phyloP scores from a whole-genome alignment of 2,329 filamentous ascomycete genomes.

The Fusarium denticulatum region DNA sequence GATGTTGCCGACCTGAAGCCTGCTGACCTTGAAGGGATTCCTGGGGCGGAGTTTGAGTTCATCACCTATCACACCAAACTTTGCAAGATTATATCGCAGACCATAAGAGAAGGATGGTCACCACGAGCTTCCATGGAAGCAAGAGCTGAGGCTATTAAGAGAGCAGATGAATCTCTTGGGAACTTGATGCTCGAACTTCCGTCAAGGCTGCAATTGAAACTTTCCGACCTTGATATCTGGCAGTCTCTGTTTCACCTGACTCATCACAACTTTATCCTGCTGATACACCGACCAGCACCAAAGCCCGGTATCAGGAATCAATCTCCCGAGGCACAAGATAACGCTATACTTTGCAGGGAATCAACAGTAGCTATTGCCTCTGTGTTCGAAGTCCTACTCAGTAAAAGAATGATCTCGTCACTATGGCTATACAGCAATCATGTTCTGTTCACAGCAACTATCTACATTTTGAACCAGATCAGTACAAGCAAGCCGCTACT shows the following conservation, averaged over 20 bases:
- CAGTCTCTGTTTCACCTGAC: neutral
- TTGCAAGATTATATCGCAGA: constrained; percentile 10
- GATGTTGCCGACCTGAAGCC: neutral
- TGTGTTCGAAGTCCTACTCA: neutral
- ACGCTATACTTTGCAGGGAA: constrained; percentile 6
- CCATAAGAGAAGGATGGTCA: neutral
- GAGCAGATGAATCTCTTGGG: neutral
- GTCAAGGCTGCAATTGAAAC: neutral
- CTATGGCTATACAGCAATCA: constrained; percentile 17
- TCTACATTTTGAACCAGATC: constrained; percentile 6
- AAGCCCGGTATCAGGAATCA: neutral
- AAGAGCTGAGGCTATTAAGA: neutral
- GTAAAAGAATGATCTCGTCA: neutral
- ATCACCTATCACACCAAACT: neutral
- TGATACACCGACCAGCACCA: constrained; percentile 2
- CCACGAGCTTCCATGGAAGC: neutral
- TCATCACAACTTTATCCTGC: neutral
- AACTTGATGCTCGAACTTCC: neutral
- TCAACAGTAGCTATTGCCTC: neutral
- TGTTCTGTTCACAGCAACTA: constrained; percentile 7
- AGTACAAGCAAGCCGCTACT: neutral
- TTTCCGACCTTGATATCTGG: neutral
- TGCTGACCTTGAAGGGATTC: neutral
- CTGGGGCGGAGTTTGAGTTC: neutral
- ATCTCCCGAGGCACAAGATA: neutral